Conservation (phyloP, 75 land plant species). For the Selaginella tamariscina region DNA sequence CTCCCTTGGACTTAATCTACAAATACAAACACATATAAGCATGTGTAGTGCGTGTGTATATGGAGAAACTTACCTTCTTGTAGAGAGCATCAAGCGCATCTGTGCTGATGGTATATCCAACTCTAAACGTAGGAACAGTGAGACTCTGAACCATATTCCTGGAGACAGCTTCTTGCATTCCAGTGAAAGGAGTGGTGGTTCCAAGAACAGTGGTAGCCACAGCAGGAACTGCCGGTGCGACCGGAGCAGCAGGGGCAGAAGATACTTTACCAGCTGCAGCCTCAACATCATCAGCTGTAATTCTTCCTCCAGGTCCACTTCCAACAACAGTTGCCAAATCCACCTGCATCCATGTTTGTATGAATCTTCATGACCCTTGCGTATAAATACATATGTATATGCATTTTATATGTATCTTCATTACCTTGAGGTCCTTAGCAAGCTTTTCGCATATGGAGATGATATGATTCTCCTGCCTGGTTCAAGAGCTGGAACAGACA, state of each 20-base stretch:
- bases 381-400: no score
- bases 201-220: slow-evolving; percentile 31
- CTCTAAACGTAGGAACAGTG: slow-evolving; percentile 59
- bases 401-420: no score
- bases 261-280: slow-evolving; percentile 9
- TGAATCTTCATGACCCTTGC: no score
- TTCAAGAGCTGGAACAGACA: slow-evolving; percentile 22
- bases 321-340: slow-evolving; percentile 75
- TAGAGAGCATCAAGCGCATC: slow-evolving; percentile 65
- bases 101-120: slow-evolving; percentile 65
- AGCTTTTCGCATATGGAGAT: slow-evolving; percentile 79
- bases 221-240: not conserved
- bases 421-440: slow-evolving; percentile 58
- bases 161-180: slow-evolving; percentile 63
- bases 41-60: not conserved
- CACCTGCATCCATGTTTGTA: no score
- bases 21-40: not conserved
- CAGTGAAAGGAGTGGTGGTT: slow-evolving; percentile 46
- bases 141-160: slow-evolving; percentile 71
- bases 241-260: not conserved
- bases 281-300: slow-evolving; percentile 6
- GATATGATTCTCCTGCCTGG: slow-evolving; percentile 55
- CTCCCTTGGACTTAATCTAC: slow-evolving; percentile 77
- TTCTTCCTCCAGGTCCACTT: slow-evolving; percentile 29
- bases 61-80: slow-evolving; percentile 39